phyloP scores from a whole-genome alignment of 2,329 filamentous ascomycete species.

The Ilyonectria mors-panacis region DNA sequence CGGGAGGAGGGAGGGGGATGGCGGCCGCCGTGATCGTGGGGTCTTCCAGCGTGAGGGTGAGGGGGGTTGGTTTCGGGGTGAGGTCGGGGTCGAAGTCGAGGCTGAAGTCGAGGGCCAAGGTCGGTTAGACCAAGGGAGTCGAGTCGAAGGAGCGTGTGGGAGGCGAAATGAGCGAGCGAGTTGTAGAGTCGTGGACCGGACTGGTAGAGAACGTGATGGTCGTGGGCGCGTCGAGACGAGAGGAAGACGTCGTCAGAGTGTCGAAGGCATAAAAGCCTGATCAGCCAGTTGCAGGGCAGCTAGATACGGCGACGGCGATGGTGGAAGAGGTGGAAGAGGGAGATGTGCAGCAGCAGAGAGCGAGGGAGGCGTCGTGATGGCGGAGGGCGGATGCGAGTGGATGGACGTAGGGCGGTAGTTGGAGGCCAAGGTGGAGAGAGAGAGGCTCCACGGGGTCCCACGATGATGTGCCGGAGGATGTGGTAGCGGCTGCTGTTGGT shows the following conservation, averaged over 20 bases:
- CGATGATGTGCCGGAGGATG: slow-evolving; percentile 28
- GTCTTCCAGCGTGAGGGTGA: slow-evolving; percentile 62
- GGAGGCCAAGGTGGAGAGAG: slow-evolving; percentile 17
- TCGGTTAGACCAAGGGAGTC: slow-evolving; percentile 26
- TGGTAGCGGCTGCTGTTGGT: slow-evolving; percentile 5
- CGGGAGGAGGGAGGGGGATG: slow-evolving; percentile 38
- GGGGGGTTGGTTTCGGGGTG: slow-evolving; percentile 28
- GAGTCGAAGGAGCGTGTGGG: slow-evolving; percentile 38
- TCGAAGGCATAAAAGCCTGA: slow-evolving; percentile 46
- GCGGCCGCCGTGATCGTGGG: slow-evolving; percentile 43
- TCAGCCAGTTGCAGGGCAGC: slow-evolving; percentile 29
- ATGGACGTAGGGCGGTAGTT: slow-evolving; percentile 16
- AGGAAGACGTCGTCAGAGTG: slow-evolving; percentile 38
- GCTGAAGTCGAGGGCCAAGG: not conserved
- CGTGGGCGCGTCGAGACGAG: slow-evolving; percentile 23
- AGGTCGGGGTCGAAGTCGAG: slow-evolving; percentile 15
- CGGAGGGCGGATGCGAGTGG: slow-evolving; percentile 9
- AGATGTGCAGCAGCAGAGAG: slow-evolving; percentile 5
- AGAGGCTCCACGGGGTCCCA: slow-evolving; percentile 25
- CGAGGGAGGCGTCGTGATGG: slow-evolving; percentile 17
- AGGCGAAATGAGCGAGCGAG: slow-evolving; percentile 34
- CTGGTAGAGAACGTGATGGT: slow-evolving; percentile 44
- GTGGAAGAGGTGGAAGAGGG: slow-evolving; percentile 15
- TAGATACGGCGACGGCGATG: slow-evolving; percentile 10
- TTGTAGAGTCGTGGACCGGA: slow-evolving; percentile 17